Base-by-base conservation (phyloP, 139 green algal species). In the Cymbomonas tetramitiformis region DNA sequence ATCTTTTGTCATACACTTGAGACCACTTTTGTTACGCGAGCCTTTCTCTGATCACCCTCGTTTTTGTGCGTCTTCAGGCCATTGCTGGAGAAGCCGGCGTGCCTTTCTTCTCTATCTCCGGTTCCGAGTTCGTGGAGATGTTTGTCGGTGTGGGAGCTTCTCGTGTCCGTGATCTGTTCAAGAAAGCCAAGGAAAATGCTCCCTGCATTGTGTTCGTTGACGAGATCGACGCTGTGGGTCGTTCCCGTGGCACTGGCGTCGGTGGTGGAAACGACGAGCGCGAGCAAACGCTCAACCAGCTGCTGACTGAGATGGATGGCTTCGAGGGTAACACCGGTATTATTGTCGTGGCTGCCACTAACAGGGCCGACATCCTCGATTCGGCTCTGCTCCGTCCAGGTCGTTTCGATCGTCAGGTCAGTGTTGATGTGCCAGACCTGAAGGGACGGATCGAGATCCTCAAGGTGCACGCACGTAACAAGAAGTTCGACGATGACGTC, bases 201-300 rank as follows among this genome's bases (percentile, higher is more conserved):
- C 90, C 90, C 5, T 97, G 90, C 85, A 97, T 97, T 63, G 73
- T 97, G 41, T 97, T 97, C 74, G 90, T 97, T 32, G 90, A 97
- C 76, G 90, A 97, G 78, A 97, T 97, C 61, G 90, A 97, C 71
- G 90, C 90, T 33, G 90, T 97, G 2, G 90, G 90, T 58, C 80
- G 90, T 41, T 84, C 90, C 48, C 81, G 90, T 51, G 90, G 90
- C 32, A 87, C 88, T 38, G 85, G 90, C 47, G 79, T 97, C 58
- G 90, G 90, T 38, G 88, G 90, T 44, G 88, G 88, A 66, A 96
- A 96, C 54, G 88, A 96, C 52, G 88, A 96, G 79, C 77, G 88
- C 30, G 88, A 96, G 79, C 88, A 88, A 71, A 87, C 79, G 15
- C 61, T 84, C 31, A 86, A 84, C 59, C 75, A 86, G 78, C 76